Base-by-base conservation (phyloP, 192 early-diverging fungal species). In the Podila verticillata region DNA sequence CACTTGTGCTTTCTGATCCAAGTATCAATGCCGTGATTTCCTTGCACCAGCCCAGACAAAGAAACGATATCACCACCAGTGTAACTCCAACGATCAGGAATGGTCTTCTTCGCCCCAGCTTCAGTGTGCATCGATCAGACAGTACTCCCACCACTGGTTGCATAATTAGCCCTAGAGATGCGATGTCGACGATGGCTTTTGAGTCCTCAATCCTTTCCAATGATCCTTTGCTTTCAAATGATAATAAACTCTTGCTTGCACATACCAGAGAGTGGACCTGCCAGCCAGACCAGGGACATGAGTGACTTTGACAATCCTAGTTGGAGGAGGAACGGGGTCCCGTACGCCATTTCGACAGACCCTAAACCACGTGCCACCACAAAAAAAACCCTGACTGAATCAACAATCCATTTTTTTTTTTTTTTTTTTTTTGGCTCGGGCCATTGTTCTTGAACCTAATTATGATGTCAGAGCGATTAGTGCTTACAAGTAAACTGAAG, bases 241-340 rank as follows among this genome's bases (percentile, higher is more conserved):
- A 47, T 28, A 34, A 13, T 35, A 0, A 19, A 47, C 9, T 29
- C 36, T 24, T 26, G 28, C 4, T 17, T 13, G 2, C 15, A 31
- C 39, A 24, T 87, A 90, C 89, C 94, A 39, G 92, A 93, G n/a
- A 95, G 81, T 47, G 94, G 94, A 8, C 94, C 94, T 3, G 96
- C 96, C 62, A 99, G 85, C 97, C 97, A 99, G 12, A 99, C 97
- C 35, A 98, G 83, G 47, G 96, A 95, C 66, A 93, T 91, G 39
- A 93, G 83, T 15, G 95, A 87, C 79, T 94, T 93, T 22, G 92
- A 86, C 56, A 99, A 74, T 0, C 93, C 95, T 22, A 99, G 87
- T 1, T 92, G 89, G 34, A 94, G 86, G 58, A 99, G 82, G 70
- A 95, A 96, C 20, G 94, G 95, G 22, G 97, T 95, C 9, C 88